A percentile compares a stretch with the other conserved stretches of the same genome.
These are phyloP conservation scores for Astrocystis sublimbata DNA, from an alignment of 495 filamentous ascomycete genomes.

Conservation along the genomic window DNA sequence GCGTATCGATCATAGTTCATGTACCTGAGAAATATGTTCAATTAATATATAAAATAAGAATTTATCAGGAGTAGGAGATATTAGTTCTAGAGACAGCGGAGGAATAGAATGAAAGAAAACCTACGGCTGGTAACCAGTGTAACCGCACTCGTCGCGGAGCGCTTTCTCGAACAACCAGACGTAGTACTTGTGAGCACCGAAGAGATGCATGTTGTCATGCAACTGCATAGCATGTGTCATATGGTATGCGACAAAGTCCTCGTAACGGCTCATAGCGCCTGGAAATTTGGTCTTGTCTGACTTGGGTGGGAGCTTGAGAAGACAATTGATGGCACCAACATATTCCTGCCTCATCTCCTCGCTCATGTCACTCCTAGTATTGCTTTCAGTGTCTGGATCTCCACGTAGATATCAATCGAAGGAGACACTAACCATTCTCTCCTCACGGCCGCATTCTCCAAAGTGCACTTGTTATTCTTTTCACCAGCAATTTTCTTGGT, in stretches of 20 bases:
- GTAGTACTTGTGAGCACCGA: constrained; percentile 71
- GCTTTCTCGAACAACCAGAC: constrained; percentile 65
- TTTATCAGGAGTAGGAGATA: too few species aligned
- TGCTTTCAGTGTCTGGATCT: constrained; percentile 12
- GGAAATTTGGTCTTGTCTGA: constrained; percentile 45
- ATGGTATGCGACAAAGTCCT: constrained; percentile 58
- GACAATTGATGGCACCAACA: constrained; percentile 49
- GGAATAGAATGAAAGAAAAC: too few species aligned
- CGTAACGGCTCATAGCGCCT: constrained; percentile 50
- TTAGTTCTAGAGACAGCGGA: too few species aligned
- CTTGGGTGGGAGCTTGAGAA: constrained; percentile 45
- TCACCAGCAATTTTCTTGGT: constrained; percentile 33
- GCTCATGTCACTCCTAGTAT: constrained; percentile 42
- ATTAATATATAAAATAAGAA: too few species aligned
- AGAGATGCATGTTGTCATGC: constrained; percentile 59
- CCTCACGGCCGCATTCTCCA: constrained; percentile 49
- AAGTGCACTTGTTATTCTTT: constrained; percentile 49
- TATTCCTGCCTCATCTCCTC: constrained; percentile 43
- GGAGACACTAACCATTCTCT: constrained; percentile 49
- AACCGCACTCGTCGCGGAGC: constrained; percentile 69
- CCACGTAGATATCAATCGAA: background rate
- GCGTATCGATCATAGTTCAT: constrained; percentile 49
- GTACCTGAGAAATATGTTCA: too few species aligned
- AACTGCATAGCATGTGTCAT: constrained; percentile 48
- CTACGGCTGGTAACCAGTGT: constrained; percentile 56